Evolutionary conservation across 2,329 filamentous ascomycete genomes (phyloP).

Genomic region (Talaromyces sp.): DNA sequence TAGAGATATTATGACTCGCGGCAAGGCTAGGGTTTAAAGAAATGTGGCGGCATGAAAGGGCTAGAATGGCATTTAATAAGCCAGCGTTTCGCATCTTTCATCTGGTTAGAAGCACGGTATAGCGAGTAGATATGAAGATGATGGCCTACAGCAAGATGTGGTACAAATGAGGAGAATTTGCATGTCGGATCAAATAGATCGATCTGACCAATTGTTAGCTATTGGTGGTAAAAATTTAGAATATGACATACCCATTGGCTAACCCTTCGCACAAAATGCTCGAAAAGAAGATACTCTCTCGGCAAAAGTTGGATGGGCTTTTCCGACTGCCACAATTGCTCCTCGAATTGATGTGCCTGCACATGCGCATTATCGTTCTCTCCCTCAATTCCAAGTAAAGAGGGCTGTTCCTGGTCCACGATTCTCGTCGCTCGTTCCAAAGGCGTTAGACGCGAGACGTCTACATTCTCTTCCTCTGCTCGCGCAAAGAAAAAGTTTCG

Average conservation of each 20-base stretch:
- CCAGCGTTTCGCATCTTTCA: conserved; percentile 25
- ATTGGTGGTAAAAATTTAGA: not conserved
- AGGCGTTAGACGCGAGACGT: conserved; percentile 5
- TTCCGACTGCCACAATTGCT: conserved; percentile 22
- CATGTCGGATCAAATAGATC: conserved; percentile 26
- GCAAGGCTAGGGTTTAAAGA: conserved; percentile 20
- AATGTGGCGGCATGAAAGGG: conserved; percentile 26
- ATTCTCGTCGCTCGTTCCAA: conserved; percentile 22
- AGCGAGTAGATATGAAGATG: not conserved
- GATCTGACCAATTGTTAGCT: conserved; percentile 13
- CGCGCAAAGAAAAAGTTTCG: not conserved
- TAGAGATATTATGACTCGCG: not conserved
- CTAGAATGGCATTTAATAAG: conserved; percentile 28
- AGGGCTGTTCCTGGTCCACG: conserved; percentile 18
- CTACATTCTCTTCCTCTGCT: not conserved
- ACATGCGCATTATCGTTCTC: not conserved
- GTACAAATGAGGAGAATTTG: conserved; percentile 24
- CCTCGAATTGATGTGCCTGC: conserved; percentile 1
- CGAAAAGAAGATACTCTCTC: conserved; percentile 18
- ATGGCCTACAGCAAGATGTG: conserved; percentile 21
- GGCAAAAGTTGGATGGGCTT: conserved; percentile 20
- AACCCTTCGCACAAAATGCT: conserved; percentile 21
- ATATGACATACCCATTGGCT: conserved; percentile 21
- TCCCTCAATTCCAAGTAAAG: not conserved
- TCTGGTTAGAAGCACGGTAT: conserved; percentile 9